phyloP scores from a whole-genome alignment of 768 basidiomycete genomes.

The Daedalea quercina region DNA sequence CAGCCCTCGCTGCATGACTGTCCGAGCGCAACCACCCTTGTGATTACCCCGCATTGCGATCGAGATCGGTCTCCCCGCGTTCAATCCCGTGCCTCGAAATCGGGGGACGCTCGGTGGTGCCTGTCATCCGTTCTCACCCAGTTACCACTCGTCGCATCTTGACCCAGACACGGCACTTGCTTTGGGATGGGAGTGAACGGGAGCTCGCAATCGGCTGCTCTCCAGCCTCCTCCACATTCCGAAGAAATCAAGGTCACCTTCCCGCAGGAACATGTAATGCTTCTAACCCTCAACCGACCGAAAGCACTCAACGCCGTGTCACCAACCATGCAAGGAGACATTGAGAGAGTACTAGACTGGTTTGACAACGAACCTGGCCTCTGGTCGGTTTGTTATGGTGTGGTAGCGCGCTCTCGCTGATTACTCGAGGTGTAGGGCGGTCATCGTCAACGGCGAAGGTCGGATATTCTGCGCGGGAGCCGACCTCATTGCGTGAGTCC shows the following conservation, averaged over 20 bases:
- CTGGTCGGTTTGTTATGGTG: conserved; percentile 43
- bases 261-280: conserved; percentile 44
- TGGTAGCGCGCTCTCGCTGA: not conserved
- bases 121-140: no score
- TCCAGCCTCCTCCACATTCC: conserved; percentile 26
- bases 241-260: conserved; percentile 32
- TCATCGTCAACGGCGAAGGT: conserved; percentile 67
- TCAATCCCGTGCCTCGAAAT: no score
- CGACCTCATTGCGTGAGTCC: conserved; percentile 63
- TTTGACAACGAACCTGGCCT: conserved; percentile 65
- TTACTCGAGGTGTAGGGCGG: conserved; percentile 43
- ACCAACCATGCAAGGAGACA: conserved; percentile 45
- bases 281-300: conserved; percentile 63
- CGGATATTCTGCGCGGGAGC: conserved; percentile 75
- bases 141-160: no score
- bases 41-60: not conserved
- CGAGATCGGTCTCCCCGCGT: no score
- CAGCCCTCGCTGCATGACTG: no score
- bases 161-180: no score
- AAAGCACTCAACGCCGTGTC: conserved; percentile 70
- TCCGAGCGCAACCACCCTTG: not conserved
- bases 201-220: not conserved
- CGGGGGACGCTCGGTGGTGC: no score
- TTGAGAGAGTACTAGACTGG: conserved; percentile 54
- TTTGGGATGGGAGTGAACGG: no score